A percentile compares a stretch with the other conserved stretches of the same genome.
phyloP scores from a whole-genome alignment of 768 basidiomycete genomes.

The Boletus barrowsii region DNA sequence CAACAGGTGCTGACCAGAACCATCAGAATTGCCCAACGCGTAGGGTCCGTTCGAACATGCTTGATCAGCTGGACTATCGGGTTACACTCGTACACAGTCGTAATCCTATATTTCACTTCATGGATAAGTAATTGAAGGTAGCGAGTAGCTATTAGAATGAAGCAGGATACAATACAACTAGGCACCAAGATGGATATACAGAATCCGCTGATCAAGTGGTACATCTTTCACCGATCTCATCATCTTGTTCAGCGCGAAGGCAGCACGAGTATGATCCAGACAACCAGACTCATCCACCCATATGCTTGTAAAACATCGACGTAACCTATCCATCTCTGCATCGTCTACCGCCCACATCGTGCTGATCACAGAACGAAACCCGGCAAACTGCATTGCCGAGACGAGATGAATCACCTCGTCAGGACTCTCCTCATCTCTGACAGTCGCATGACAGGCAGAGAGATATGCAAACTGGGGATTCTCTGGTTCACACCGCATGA shows the following conservation, averaged over 20 bases:
- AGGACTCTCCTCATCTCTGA: not conserved
- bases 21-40: too few relatives aligned
- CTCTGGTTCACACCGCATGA: not conserved
- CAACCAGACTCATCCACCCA: not conserved
- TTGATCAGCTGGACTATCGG: too few relatives aligned
- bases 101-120: too few relatives aligned
- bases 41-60: too few relatives aligned
- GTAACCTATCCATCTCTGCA: not conserved
- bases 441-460: not conserved
- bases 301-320: not conserved
- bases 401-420: not conserved
- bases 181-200: not conserved
- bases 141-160: too few relatives aligned
- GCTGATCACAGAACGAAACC: not conserved
- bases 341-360: not conserved
- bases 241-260: not conserved
- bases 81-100: too few relatives aligned
- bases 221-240: not conserved
- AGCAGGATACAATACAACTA: not conserved
- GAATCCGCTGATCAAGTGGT: not conserved
- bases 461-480: not conserved
- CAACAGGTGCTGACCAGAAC: too few relatives aligned
- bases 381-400: not conserved
- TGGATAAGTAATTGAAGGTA: too few relatives aligned
- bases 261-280: not conserved